Evolutionary conservation across 306 rosid species (phyloP), one percentile per base, ranked within the genome.

Genomic region (Calophaca sinica): DNA sequence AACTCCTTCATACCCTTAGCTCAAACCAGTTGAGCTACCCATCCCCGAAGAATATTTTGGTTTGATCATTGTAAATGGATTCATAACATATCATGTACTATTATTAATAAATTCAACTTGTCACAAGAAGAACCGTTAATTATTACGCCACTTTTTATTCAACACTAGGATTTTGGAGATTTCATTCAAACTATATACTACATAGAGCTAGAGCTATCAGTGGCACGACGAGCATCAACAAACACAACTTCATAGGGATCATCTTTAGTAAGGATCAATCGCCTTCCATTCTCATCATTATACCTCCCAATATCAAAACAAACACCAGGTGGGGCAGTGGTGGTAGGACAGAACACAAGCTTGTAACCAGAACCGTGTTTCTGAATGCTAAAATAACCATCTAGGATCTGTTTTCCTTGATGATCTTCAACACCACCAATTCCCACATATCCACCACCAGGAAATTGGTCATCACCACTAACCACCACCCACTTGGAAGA

Each of bases 371-470:
- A 0, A 12, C 20, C 66, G 29, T 28, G 6, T 64, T 5, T 38
- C 26, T 62, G 36, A 60, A 78, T 61, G 3, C 3, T 26, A 29
- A 69, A 78, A 31, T 2, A 15, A 26, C 64, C 76, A 2, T 1
- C 9, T 2, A 60, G 3, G 1, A 42, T 8, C 0, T 14, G 1
- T 7, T 49, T 52, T 5, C 63, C 77, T 1, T 8, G 39, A 7
- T 61, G 71, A 8, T 69, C 67, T 6, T 46, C 48, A 26, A 13
- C 31, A 44, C 77, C 82, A 2, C 68, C 82, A 31, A 79, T 72
- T 6, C 58, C 82, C 2, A 20, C 26, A 79, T 42, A 42, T 8
- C 6, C 9, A 42, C 48, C 9, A 20, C 26, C 26, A 20, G 26
- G 26, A 20, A 20, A 20, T 20, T 20, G 48, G 48, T 52, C 32